A percentile compares a stretch with the other conserved stretches of the same genome.
Evolutionary conservation across 2,329 filamentous ascomycete genomes (phyloP).

Genomic region (Arthrobotrys sphaeroides): DNA sequence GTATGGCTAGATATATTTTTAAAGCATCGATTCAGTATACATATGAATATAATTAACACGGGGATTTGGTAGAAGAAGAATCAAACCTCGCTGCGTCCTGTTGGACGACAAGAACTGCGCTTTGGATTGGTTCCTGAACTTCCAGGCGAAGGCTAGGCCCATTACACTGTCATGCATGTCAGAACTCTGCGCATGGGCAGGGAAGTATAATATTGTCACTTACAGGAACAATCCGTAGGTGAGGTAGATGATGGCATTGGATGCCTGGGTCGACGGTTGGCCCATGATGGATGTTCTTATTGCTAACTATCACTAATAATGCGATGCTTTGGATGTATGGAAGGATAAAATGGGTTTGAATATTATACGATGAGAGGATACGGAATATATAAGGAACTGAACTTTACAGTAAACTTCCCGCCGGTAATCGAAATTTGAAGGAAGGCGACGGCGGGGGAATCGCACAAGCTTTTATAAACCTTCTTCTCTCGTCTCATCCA

Average conservation of each 20-base stretch:
- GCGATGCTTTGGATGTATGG: neutral
- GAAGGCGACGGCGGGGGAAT: slow-evolving; percentile 19
- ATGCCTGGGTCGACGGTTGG: slow-evolving; percentile 76
- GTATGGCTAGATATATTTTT: slow-evolving; percentile 70
- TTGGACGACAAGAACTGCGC: slow-evolving; percentile 78
- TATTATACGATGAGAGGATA: neutral
- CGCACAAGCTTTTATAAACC: slow-evolving; percentile 42
- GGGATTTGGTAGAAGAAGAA: slow-evolving; percentile 49
- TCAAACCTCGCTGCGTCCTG: slow-evolving; percentile 83
- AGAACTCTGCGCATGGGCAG: neutral
- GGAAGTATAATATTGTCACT: slow-evolving; percentile 56
- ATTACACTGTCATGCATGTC: slow-evolving; percentile 65
- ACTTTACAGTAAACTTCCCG: slow-evolving; percentile 28
- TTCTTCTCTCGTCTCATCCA: neutral
- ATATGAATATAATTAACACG: slow-evolving; percentile 32
- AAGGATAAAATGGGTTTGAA: neutral
- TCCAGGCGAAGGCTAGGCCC: slow-evolving; percentile 70
- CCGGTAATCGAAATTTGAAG: neutral
- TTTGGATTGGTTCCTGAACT: slow-evolving; percentile 71
- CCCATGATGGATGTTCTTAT: slow-evolving; percentile 68
- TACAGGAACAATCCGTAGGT: slow-evolving; percentile 82
- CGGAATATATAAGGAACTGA: slow-evolving; percentile 6
- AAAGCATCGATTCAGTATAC: slow-evolving; percentile 18
- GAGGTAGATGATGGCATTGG: slow-evolving; percentile 83
- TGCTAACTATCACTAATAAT: neutral